Conservation (phyloP, 2,329 filamentous ascomycete species). For the Diaporthe australafricana region DNA sequence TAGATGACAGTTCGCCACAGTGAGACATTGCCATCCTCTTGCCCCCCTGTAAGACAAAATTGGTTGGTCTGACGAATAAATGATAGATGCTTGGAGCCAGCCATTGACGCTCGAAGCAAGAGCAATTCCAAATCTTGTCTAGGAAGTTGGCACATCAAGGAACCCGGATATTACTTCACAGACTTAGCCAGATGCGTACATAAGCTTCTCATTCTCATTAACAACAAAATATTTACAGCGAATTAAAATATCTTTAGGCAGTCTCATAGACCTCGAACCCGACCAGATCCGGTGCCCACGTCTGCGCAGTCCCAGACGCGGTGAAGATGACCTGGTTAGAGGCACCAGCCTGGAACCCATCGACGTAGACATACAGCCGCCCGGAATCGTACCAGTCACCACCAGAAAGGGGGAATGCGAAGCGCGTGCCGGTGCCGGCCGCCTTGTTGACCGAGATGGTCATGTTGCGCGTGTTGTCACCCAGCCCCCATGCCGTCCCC, state of each 20-base stretch:
- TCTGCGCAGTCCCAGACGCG: constrained; percentile 36
- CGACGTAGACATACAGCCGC: constrained; percentile 55
- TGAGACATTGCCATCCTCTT: too few relatives aligned
- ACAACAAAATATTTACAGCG: neutral
- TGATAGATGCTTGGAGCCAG: too few relatives aligned
- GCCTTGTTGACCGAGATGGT: constrained; percentile 60
- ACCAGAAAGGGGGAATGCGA: constrained; percentile 62
- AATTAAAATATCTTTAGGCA: neutral
- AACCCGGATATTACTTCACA: neutral
- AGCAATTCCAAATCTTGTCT: too few relatives aligned
- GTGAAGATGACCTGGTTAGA: constrained; percentile 52
- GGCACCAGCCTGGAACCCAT: constrained; percentile 56
- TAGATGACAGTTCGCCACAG: too few relatives aligned
- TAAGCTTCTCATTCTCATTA: neutral
- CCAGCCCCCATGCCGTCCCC: constrained; percentile 54
- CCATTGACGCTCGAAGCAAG: too few relatives aligned
- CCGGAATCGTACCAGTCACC: constrained; percentile 63
- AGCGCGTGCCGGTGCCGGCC: constrained; percentile 49
- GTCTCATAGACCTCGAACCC: constrained; percentile 52
- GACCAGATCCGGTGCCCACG: constrained; percentile 56
- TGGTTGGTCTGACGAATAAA: too few relatives aligned
- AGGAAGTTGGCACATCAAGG: too few relatives aligned
- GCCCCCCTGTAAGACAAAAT: too few relatives aligned
- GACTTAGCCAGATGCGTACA: neutral
- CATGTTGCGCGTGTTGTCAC: constrained; percentile 62